A percentile compares a stretch with the other conserved stretches of the same genome.
These are phyloP conservation scores for Amphirosellinia nigrospora DNA, from an alignment of 495 filamentous ascomycete species.

Conservation along the genomic window DNA sequence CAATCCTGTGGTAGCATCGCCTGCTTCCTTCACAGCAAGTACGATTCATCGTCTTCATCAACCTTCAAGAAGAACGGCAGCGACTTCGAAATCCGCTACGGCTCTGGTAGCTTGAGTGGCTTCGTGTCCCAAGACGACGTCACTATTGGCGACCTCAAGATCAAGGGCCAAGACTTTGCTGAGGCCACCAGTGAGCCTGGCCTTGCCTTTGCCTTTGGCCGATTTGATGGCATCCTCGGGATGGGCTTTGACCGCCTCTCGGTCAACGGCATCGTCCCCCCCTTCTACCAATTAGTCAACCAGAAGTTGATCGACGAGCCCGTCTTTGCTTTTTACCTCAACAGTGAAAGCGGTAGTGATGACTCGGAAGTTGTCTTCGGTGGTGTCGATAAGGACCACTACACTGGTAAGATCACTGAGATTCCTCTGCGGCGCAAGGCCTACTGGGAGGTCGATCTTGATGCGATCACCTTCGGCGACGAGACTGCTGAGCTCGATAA, in stretches of 20 bases:
- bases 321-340: constrained; percentile 96
- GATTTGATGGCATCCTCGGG: constrained; percentile 97
- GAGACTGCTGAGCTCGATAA: constrained; percentile 84
- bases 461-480: constrained; percentile 86
- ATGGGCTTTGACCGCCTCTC: constrained; percentile 95
- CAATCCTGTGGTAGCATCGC: constrained; percentile 91
- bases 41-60: constrained; percentile 87
- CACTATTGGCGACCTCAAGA: constrained; percentile 83
- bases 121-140: constrained; percentile 89
- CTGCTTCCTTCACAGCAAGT: constrained; percentile 97
- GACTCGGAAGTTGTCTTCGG: constrained; percentile 91
- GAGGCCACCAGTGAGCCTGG: constrained; percentile 95
- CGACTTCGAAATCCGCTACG: constrained; percentile 92
- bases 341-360: constrained; percentile 70
- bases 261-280: constrained; percentile 91
- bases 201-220: constrained; percentile 95
- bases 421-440: constrained; percentile 97
- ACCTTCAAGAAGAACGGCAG: constrained; percentile 95
- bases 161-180: constrained; percentile 91
- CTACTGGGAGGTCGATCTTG: constrained; percentile 99
- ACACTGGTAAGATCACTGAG: constrained; percentile 86
- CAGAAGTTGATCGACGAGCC: constrained; percentile 89
- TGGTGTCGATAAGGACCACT: constrained; percentile 85
- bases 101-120: constrained; percentile 92
- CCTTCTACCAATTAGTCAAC: constrained; percentile 94